Evolutionary conservation across 1,284 basidiomycete genomes (phyloP).

Genomic region (Cerrena zonata): DNA sequence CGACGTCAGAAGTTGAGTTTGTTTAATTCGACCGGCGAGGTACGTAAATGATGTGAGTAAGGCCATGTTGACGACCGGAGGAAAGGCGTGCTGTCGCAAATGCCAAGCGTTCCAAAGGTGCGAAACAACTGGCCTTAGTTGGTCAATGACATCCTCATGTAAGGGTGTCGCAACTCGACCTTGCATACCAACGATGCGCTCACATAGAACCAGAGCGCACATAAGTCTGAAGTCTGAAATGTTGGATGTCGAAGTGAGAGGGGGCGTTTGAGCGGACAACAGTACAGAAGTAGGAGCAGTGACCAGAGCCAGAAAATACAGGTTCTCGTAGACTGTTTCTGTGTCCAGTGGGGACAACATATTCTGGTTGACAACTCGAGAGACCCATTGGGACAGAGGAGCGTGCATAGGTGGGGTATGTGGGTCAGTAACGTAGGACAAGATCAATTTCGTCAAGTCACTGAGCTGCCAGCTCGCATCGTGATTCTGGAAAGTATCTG

Average conservation of each 20-base stretch:
- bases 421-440: too few relatives aligned
- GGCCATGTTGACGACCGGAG: conserved; percentile 27
- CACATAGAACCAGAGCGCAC: not conserved
- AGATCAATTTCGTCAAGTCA: too few relatives aligned
- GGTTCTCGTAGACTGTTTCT: not conserved
- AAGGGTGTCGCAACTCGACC: not conserved
- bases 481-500: too few relatives aligned
- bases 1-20: conserved; percentile 26
- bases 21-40: conserved; percentile 34
- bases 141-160: conserved; percentile 19
- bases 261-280: not conserved
- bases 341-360: too few relatives aligned
- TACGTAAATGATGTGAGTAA: conserved; percentile 43
- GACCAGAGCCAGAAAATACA: not conserved
- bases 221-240: not conserved
- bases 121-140: conserved; percentile 35
- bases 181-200: not conserved
- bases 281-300: not conserved
- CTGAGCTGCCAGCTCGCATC: too few relatives aligned
- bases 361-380: too few relatives aligned
- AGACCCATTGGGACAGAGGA: too few relatives aligned
- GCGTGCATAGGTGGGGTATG: too few relatives aligned
- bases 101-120: conserved; percentile 30
- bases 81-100: conserved; percentile 17
- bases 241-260: not conserved